phyloP scores from a whole-genome alignment of 805 yeast genomes.

The Metschnikowia chrysomelidarum region DNA sequence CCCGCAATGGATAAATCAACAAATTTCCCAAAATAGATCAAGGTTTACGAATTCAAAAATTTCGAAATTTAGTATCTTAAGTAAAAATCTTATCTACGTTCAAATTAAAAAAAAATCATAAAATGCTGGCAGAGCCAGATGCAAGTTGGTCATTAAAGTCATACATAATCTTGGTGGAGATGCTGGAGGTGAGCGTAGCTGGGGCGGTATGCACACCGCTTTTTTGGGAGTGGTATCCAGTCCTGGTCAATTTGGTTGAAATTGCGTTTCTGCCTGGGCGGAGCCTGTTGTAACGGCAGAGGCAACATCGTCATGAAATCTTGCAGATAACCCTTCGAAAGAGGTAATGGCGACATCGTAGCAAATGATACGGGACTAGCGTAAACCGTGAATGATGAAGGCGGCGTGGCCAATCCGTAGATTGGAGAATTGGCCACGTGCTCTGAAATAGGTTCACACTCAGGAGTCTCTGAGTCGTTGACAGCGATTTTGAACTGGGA shows the following conservation, averaged over 20 bases:
- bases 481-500: conserved; percentile 9
- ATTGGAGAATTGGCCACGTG: background rate
- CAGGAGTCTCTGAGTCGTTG: conserved; percentile 1
- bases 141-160: conserved; percentile 11
- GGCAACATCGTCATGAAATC: no score
- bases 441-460: background rate
- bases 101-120: background rate
- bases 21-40: no score
- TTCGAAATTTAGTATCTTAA: background rate
- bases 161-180: conserved; percentile 2
- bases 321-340: no score
- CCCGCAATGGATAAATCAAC: no score
- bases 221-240: no score
- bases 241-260: no score
- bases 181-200: background rate
- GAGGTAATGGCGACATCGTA: conserved; percentile 12
- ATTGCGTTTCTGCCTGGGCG: no score
- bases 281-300: no score
- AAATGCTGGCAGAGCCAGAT: conserved; percentile 11
- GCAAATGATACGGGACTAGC: conserved; percentile 12
- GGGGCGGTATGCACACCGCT: no score
- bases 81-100: background rate
- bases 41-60: background rate
- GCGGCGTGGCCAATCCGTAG: conserved; percentile 14
- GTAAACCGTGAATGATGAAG: conserved; percentile 10